Evolutionary conservation across 495 filamentous ascomycete species (phyloP).

Genomic region (Immersiella caudata): DNA sequence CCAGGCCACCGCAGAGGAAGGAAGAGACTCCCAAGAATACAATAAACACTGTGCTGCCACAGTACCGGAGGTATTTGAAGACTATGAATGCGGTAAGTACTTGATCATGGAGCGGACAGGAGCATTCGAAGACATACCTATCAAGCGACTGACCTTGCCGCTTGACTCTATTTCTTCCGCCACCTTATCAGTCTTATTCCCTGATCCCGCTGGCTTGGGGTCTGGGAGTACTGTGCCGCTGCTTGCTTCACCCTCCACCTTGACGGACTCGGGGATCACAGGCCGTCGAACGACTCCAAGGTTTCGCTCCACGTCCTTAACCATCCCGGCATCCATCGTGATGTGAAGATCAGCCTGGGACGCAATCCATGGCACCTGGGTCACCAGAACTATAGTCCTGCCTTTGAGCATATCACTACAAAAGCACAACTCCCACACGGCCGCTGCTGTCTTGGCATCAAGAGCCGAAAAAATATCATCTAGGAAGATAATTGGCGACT

Average conservation of each 20-base stretch:
- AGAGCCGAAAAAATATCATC: slow-evolving; percentile 73
- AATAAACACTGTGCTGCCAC: slow-evolving; percentile 39
- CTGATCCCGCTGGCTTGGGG: slow-evolving; percentile 3
- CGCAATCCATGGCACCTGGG: slow-evolving; percentile 48
- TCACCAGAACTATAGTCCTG: slow-evolving; percentile 43
- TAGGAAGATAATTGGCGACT: slow-evolving; percentile 62
- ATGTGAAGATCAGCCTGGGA: slow-evolving; percentile 51
- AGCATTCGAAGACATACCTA: slow-evolving; percentile 30
- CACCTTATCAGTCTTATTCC: slow-evolving; percentile 21
- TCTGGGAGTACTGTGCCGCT: slow-evolving; percentile 20
- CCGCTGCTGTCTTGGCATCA: slow-evolving; percentile 54
- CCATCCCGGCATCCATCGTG: slow-evolving; percentile 44
- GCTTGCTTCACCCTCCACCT: slow-evolving; percentile 26
- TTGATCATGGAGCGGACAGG: too few relatives aligned
- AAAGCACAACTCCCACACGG: slow-evolving; percentile 54
- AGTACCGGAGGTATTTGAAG: slow-evolving; percentile 44
- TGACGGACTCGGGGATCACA: slow-evolving; percentile 25
- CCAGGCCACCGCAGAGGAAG: slow-evolving; percentile 33
- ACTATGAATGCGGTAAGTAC: slow-evolving; percentile 21
- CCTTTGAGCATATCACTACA: slow-evolving; percentile 52
- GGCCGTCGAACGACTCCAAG: slow-evolving; percentile 39
- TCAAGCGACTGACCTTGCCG: slow-evolving; percentile 37
- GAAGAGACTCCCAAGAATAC: slow-evolving; percentile 35
- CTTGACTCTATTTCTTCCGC: slow-evolving; percentile 32
- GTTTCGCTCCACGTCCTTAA: slow-evolving; percentile 41